Evolutionary conservation across 768 basidiomycete species (phyloP).

Genomic region (Naganishia vaughanmartiniae): DNA sequence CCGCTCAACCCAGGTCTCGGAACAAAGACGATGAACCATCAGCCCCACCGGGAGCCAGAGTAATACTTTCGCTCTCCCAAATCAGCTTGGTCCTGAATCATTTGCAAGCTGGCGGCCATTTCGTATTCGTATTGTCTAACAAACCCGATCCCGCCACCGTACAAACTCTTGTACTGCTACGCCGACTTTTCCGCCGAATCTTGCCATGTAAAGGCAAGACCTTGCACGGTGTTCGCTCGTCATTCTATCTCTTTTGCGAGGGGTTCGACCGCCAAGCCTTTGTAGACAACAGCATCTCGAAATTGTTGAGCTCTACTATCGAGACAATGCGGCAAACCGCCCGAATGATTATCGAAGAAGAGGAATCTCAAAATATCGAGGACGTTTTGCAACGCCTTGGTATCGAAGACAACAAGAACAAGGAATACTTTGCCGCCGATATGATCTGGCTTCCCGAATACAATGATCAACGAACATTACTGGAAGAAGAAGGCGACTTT

Average conservation of each 20-base stretch:
- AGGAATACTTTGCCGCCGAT: slow-evolving; percentile 23
- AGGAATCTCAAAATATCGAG: background rate
- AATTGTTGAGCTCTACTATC: slow-evolving; percentile 15
- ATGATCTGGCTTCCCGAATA: slow-evolving; percentile 27
- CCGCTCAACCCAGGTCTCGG: slow-evolving; percentile 13
- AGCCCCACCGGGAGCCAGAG: slow-evolving; percentile 18
- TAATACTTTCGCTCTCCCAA: slow-evolving; percentile 27
- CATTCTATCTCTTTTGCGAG: slow-evolving; percentile 32
- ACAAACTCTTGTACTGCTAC: slow-evolving; percentile 23
- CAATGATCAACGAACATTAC: slow-evolving; percentile 5
- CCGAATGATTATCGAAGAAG: background rate
- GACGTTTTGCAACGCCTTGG: slow-evolving; percentile 6
- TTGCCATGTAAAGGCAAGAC: slow-evolving; percentile 30
- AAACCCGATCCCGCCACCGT: slow-evolving; percentile 29
- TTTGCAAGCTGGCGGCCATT: slow-evolving; percentile 23
- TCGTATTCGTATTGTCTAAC: slow-evolving; percentile 31
- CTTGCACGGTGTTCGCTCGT: slow-evolving; percentile 27
- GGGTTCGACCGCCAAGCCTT: slow-evolving; percentile 16
- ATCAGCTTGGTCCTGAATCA: slow-evolving; percentile 25
- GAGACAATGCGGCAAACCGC: slow-evolving; percentile 19
- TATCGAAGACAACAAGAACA: slow-evolving; percentile 19
- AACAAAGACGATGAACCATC: slow-evolving; percentile 15
- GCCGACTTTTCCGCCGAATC: slow-evolving; percentile 16
- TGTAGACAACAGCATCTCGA: background rate
- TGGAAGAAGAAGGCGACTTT: slow-evolving; percentile 23